phyloP scores from a whole-genome alignment of 331 rosid species.

The Phaseolus coccineus region DNA sequence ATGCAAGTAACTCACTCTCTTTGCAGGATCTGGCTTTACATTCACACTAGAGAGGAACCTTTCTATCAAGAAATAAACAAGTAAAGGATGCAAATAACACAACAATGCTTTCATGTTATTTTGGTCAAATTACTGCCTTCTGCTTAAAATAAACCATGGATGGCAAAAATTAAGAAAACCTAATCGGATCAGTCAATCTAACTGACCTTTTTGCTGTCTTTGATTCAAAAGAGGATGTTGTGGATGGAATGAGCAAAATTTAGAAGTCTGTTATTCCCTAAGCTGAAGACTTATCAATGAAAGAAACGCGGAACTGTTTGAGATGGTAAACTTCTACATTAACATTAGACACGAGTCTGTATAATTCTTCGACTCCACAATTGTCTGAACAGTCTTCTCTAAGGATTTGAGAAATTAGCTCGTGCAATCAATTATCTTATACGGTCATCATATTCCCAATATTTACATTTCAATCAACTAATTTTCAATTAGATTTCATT shows the following conservation, averaged over 20 bases:
- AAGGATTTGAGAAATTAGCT: background rate
- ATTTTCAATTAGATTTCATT: slow-evolving; percentile 15
- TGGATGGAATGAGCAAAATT: background rate
- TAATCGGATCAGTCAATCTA: background rate
- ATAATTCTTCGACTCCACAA: background rate
- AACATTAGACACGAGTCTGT: background rate
- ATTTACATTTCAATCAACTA: slow-evolving; percentile 10
- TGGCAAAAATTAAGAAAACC: background rate
- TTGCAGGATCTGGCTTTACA: background rate
- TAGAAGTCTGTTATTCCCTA: background rate
- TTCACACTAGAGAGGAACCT: background rate
- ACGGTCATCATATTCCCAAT: background rate
- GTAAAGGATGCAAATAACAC: background rate
- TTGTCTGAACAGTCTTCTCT: background rate
- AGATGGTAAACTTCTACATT: background rate
- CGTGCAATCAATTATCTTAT: background rate
- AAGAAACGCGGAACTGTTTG: background rate
- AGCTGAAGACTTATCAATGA: background rate
- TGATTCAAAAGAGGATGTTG: background rate
- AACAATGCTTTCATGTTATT: too few species aligned
- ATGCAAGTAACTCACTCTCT: background rate
- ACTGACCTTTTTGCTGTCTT: background rate
- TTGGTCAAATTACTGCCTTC: background rate
- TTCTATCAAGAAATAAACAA: background rate
- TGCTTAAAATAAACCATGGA: background rate